Percentiles rank a stretch among this genome's conserved stretches.
phyloP scores from a whole-genome alignment of 371 early-diverging fungal genomes.

The Rhizopus sp. region DNA sequence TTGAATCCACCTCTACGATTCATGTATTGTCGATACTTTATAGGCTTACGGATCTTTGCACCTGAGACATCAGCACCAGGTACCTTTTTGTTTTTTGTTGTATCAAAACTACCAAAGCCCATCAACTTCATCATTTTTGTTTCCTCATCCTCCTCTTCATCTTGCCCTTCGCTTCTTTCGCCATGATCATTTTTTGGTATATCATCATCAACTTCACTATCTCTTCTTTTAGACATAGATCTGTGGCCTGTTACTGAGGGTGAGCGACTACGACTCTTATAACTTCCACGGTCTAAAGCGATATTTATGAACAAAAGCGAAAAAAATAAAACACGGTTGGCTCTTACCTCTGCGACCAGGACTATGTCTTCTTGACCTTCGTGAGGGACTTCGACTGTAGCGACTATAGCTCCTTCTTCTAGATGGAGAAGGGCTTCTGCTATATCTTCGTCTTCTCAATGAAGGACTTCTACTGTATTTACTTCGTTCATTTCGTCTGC shows the following conservation, averaged over 20 bases:
- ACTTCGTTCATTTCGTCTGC: constrained; percentile 4
- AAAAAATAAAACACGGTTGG: background rate
- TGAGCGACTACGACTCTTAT: constrained; percentile 15
- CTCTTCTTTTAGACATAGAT: background rate
- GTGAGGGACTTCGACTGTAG: constrained; percentile 8
- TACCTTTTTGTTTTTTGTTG: constrained; percentile 83
- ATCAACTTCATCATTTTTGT: constrained; percentile 64
- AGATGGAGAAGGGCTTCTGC: constrained; percentile 1
- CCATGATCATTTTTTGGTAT: constrained; percentile 6
- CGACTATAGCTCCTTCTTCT: constrained; percentile 8
- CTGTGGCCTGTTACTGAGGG: constrained; percentile 7
- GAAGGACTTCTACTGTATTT: constrained; percentile 9
- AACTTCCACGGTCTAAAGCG: constrained; percentile 9
- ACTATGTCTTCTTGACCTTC: constrained; percentile 10
- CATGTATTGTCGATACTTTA: constrained; percentile 95
- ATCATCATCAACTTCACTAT: constrained; percentile 1
- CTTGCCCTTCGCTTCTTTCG: constrained; percentile 2
- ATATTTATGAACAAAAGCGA: no score
- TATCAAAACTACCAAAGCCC: constrained; percentile 90
- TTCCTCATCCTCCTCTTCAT: constrained; percentile 37
- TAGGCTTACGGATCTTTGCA: constrained; percentile 71
- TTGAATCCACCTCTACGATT: constrained; percentile 94
- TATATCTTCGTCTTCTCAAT: constrained; percentile 7
- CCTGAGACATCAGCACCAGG: constrained; percentile 68
- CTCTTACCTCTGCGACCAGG: constrained; percentile 18